Percentiles rank a stretch among this genome's conserved stretches.
These are phyloP conservation scores for Penicillium malachiteum DNA, from an alignment of 495 filamentous ascomycete species.

Conservation along the genomic window DNA sequence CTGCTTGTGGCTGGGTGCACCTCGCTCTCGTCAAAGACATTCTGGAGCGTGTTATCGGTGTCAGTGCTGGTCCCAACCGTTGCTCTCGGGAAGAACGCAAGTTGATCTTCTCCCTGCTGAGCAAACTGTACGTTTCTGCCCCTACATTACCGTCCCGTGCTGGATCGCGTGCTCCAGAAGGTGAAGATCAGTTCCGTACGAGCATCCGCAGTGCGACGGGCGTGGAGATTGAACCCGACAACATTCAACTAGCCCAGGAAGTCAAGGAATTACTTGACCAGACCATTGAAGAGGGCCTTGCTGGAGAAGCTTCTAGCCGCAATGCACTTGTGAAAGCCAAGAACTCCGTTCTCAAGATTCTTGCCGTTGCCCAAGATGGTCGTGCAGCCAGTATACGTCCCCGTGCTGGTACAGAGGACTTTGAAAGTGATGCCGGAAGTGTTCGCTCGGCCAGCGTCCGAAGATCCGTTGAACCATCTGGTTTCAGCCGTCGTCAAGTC, in stretches of 20 bases:
- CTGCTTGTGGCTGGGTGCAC: conserved; percentile 54
- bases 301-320: conserved; percentile 66
- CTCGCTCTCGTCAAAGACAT: conserved; percentile 38
- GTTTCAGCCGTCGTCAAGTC: conserved; percentile 28
- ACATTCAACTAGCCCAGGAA: conserved; percentile 37
- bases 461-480: conserved; percentile 39
- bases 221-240: conserved; percentile 35
- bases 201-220: conserved; percentile 39
- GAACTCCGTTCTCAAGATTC: conserved; percentile 51
- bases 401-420: conserved; percentile 40
- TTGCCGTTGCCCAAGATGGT: conserved; percentile 39
- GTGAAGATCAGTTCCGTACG: conserved; percentile 42
- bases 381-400: conserved; percentile 33
- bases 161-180: conserved; percentile 41
- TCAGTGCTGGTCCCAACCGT: conserved; percentile 36
- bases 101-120: conserved; percentile 69
- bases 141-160: conserved; percentile 36
- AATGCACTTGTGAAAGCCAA: conserved; percentile 82
- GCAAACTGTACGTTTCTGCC: conserved; percentile 77
- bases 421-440: conserved; percentile 34
- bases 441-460: conserved; percentile 41
- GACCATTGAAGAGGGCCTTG: conserved; percentile 68
- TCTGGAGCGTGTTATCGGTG: conserved; percentile 31
- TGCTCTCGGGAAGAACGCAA: conserved; percentile 80
- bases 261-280: conserved; percentile 55